phyloP scores from a whole-genome alignment of 2,329 filamentous ascomycete genomes.

The Arthrobotrys sinensis region DNA sequence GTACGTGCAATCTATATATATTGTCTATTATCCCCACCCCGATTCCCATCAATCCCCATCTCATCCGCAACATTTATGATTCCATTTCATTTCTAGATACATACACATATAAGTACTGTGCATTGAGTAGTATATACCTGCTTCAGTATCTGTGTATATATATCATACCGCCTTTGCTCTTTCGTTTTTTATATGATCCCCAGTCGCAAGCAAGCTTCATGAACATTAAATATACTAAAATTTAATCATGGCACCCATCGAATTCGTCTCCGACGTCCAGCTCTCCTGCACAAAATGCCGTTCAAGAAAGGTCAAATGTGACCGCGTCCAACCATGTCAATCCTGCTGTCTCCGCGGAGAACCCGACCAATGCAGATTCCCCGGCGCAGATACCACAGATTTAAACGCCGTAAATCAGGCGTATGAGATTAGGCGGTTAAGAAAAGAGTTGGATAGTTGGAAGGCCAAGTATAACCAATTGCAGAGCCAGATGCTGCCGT shows the following conservation, averaged over 20 bases:
- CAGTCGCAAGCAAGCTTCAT: not conserved
- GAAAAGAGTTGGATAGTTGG: conserved; percentile 53
- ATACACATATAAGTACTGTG: conserved; percentile 6
- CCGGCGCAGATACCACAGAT: conserved; percentile 40
- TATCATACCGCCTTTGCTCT: not conserved
- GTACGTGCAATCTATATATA: conserved; percentile 48
- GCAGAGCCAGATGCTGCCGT: conserved; percentile 22
- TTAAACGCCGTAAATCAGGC: conserved; percentile 52
- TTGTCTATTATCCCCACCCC: conserved; percentile 7
- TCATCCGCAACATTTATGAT: not conserved
- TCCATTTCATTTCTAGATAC: conserved; percentile 3
- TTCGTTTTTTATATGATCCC: conserved; percentile 8
- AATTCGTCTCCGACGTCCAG: conserved; percentile 21
- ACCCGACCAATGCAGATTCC: conserved; percentile 45
- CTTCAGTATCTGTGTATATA: conserved; percentile 1
- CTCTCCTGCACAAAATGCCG: conserved; percentile 60
- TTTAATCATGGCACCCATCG: conserved; percentile 51
- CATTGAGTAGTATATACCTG: not conserved
- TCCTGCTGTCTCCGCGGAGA: conserved; percentile 54
- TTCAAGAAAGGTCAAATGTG: conserved; percentile 58
- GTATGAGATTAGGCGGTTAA: conserved; percentile 52
- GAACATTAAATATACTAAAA: conserved; percentile 8
- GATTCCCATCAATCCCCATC: not conserved
- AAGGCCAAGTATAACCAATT: conserved; percentile 51
- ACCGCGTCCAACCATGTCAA: conserved; percentile 54